Base-by-base conservation (phyloP, 805 yeast genomes). In the Myxozyma geophila region DNA sequence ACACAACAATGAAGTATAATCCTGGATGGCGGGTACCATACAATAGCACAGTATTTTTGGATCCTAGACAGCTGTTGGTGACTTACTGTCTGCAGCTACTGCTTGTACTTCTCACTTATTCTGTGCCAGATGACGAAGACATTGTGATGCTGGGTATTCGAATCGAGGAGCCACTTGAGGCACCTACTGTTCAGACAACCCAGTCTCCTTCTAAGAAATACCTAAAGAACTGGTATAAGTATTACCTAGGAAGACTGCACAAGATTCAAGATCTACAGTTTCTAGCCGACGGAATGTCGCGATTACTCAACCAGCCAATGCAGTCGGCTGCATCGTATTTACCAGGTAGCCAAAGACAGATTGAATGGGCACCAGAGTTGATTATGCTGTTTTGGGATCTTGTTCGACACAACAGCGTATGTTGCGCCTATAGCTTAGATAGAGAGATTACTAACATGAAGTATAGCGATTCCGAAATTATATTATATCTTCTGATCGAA, bases 331-430 rank as follows among this genome's bases (percentile, higher is more conserved):
- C 72, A 47, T 63, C 73, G 7, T 73, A 71, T 60, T 62, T 74
- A 13, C 74, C 75, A 2, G 76, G 74, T 1, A 70, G 72, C 43
- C 69, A 67, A 39, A 55, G 58, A 28, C 70, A 69, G 46, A 62
- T 69, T 15, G 72, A 67, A 12, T 72, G 92, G 87, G 74, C 85
- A 1, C 76, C 80, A 2, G 92, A 88, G 71, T 72, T 83, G n/a
- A 74, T 85, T 6, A 80, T 88, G 72, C 72, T 92, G 8, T 68
- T 89, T 15, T 90, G 96, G 89, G 96, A 89, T 70, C 76, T 91
- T 49, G 76, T 84, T 40, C 93, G 90, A 72, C 86, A 91, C 69
- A 93, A 93, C 75, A 79, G 41, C 54, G 62, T 62, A 48, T n/a
- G 66, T 47, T 2, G 7, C 7, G 33, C 33, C 47, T 28, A 28